These are phyloP conservation scores for Cinnamomum micranthum DNA, from an alignment of 164 flowering plant genomes.

Conservation along the genomic window DNA sequence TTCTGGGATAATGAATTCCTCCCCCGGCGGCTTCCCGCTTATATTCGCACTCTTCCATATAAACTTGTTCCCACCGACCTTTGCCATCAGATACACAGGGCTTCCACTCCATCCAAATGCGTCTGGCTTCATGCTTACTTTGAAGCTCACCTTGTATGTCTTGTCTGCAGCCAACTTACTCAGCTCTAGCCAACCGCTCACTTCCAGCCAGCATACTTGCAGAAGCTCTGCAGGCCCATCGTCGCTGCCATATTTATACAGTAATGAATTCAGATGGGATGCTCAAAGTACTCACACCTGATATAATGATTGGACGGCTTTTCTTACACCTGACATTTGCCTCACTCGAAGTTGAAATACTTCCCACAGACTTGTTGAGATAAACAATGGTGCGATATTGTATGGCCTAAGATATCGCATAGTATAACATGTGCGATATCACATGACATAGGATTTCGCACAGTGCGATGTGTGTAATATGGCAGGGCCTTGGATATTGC, in stretches of 20 bases:
- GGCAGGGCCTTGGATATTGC: too few species aligned
- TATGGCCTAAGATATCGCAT: too few species aligned
- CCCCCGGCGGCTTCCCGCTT: neutral
- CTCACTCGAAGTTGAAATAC: too few species aligned
- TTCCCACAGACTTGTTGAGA: too few species aligned
- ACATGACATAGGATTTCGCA: too few species aligned
- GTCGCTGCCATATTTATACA: neutral
- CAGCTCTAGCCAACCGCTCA: slow-evolving; percentile 12
- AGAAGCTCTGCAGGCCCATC: slow-evolving; percentile 20
- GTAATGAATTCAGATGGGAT: too few species aligned
- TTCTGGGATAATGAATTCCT: neutral
- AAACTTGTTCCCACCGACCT: slow-evolving; percentile 21
- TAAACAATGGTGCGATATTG: too few species aligned
- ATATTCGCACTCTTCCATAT: slow-evolving; percentile 5
- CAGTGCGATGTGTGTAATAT: rapidly evolving
- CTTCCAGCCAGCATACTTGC: slow-evolving; percentile 39
- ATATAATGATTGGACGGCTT: too few species aligned
- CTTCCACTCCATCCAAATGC: slow-evolving; percentile 33
- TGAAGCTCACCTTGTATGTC: slow-evolving; percentile 20
- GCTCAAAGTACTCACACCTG: too few species aligned
- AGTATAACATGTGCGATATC: too few species aligned
- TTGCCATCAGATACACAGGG: slow-evolving; percentile 30
- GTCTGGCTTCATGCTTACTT: slow-evolving; percentile 15
- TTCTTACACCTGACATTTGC: too few species aligned
- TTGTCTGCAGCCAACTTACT: neutral